These are phyloP conservation scores for Adansonia rubrostipa DNA, from an alignment of 441 rosid species.

Conservation along the genomic window DNA sequence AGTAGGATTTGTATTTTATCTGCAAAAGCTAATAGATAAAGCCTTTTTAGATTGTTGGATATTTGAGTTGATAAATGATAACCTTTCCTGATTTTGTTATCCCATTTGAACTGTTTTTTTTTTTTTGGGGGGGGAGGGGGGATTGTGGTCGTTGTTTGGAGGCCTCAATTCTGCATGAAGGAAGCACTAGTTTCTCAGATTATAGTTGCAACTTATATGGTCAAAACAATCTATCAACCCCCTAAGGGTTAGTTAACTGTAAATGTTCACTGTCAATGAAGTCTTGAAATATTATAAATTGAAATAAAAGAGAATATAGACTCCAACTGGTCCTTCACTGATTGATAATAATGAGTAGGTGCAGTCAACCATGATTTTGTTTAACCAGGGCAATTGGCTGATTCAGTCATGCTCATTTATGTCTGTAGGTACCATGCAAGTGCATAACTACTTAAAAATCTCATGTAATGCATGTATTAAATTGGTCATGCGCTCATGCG, in stretches of 20 bases:
- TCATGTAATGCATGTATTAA: background rate
- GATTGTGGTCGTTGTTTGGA: too few relatives aligned
- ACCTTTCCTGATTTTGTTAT: background rate
- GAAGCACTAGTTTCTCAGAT: background rate
- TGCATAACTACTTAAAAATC: background rate
- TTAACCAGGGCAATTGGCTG: background rate
- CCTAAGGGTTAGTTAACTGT: background rate
- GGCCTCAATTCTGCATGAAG: background rate
- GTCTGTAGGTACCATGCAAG: background rate
- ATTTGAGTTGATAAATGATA: background rate
- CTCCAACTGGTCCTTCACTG: background rate
- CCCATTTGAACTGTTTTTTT: background rate
- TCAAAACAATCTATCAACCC: background rate
- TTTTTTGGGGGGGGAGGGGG: background rate
- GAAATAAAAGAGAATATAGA: background rate
- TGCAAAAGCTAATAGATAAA: background rate
- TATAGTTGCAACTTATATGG: background rate
- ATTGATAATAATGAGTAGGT: background rate
- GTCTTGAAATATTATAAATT: background rate
- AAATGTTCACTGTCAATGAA: background rate
- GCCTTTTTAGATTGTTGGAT: slow-evolving; percentile 11
- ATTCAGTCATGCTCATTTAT: background rate
- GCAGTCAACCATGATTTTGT: background rate
- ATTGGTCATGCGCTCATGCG: slow-evolving; percentile 1
- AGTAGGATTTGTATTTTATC: background rate